Evolutionary conservation across 257 asterid species (phyloP).

Genomic region (Salvia rosmarinus): DNA sequence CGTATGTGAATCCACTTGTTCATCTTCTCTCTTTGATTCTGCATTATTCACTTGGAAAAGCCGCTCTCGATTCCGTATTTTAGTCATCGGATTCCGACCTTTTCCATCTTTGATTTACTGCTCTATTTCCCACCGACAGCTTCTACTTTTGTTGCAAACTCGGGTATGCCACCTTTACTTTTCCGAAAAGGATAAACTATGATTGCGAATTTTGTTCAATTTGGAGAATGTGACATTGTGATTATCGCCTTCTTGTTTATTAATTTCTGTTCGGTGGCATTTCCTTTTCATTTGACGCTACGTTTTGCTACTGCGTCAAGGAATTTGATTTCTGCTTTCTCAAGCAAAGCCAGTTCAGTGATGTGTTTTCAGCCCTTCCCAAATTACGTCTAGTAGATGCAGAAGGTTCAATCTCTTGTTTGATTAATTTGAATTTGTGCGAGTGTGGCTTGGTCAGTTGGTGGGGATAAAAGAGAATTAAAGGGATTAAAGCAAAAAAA

Average conservation of each 20-base stretch:
- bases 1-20: constrained; percentile 13
- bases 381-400: not conserved
- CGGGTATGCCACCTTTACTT: constrained; percentile 24
- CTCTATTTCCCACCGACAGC: constrained; percentile 40
- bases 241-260: not conserved
- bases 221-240: constrained; percentile 27
- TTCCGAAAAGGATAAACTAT: not conserved
- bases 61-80: constrained; percentile 18
- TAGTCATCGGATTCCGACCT: constrained; percentile 35
- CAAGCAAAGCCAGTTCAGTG: constrained; percentile 31
- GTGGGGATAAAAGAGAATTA: not conserved
- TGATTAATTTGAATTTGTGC: constrained; percentile 4
- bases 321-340: constrained; percentile 28
- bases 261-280: constrained; percentile 36
- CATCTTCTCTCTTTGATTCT: constrained; percentile 30
- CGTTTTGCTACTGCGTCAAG: constrained; percentile 28
- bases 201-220: constrained; percentile 20
- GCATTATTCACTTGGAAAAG: constrained; percentile 39
- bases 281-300: constrained; percentile 32
- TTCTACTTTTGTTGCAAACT: constrained; percentile 18
- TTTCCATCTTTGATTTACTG: not conserved
- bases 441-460: not conserved
- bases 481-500: constrained; percentile 13
- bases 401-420: not conserved
- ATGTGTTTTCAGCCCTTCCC: constrained; percentile 1